A percentile compares a stretch with the other conserved stretches of the same genome.
Conservation (phyloP, 345 rosid genomes). For the Syzygium jambos region DNA sequence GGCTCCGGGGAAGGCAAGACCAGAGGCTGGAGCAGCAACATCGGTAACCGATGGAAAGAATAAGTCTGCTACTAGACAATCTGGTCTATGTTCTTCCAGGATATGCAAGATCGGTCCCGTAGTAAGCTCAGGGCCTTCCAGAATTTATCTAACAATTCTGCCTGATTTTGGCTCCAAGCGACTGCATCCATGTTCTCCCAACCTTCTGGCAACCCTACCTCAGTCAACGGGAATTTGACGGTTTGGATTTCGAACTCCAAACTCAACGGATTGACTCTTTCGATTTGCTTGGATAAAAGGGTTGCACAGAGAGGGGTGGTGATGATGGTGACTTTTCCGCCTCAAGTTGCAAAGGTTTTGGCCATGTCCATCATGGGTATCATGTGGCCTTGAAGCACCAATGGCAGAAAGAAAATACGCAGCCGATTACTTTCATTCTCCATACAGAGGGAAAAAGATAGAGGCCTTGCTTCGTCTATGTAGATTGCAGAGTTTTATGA, state of each 20-base stretch:
- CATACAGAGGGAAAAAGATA: not conserved
- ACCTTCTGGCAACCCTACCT: slow-evolving; percentile 36
- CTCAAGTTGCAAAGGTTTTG: slow-evolving; percentile 11
- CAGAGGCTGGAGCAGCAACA: slow-evolving; percentile 16
- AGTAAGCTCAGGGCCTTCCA: not conserved
- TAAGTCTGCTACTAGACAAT: slow-evolving; percentile 31
- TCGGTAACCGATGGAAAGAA: slow-evolving; percentile 24
- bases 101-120: not conserved
- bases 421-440: not conserved
- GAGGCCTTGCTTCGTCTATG: not conserved
- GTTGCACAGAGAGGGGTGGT: slow-evolving; percentile 8
- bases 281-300: not conserved
- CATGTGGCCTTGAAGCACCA: slow-evolving; percentile 25
- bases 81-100: slow-evolving; percentile 1
- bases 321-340: not conserved
- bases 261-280: slow-evolving; percentile 1
- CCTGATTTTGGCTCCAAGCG: not conserved
- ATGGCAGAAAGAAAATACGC: slow-evolving; percentile 26
- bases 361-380: slow-evolving; percentile 31
- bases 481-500: not conserved
- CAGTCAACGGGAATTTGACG: slow-evolving; percentile 29
- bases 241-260: slow-evolving; percentile 14
- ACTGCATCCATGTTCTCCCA: slow-evolving; percentile 29
- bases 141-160: not conserved
- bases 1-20: no score